These are phyloP conservation scores for Melampsora larici-populina DNA, from an alignment of 1,284 basidiomycete genomes.

Conservation along the genomic window DNA sequence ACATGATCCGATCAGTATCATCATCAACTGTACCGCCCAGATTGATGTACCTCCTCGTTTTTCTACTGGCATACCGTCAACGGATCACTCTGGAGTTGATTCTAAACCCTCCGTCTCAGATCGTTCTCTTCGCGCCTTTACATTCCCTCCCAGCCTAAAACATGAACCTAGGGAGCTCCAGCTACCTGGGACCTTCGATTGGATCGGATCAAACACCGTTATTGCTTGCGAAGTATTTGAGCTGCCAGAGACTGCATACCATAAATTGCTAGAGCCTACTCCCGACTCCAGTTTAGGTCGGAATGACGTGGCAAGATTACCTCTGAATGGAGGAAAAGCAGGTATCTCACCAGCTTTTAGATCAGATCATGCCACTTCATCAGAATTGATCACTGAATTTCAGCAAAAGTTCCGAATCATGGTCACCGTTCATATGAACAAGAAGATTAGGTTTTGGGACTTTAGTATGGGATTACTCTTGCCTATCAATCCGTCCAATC, in stretches of 20 bases:
- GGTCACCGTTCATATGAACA: conserved; percentile 28
- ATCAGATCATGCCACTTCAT: conserved; percentile 14
- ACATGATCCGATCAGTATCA: conserved; percentile 69
- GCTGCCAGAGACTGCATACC: conserved; percentile 24
- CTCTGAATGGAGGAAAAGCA: conserved; percentile 29
- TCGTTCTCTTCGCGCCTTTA: conserved; percentile 23
- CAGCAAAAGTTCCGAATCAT: conserved; percentile 21
- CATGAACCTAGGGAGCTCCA: conserved; percentile 21
- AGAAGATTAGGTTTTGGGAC: conserved; percentile 41
- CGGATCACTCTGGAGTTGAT: neutral
- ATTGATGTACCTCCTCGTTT: neutral
- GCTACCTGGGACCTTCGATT: conserved; percentile 35
- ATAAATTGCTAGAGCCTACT: conserved; percentile 11
- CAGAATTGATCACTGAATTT: conserved; percentile 21
- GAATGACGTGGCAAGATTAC: neutral
- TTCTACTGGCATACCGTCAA: neutral
- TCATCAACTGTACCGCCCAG: conserved; percentile 53
- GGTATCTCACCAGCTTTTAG: conserved; percentile 11
- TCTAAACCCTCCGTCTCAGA: neutral
- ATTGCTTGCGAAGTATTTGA: conserved; percentile 28
- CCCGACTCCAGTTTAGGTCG: neutral
- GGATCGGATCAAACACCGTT: conserved; percentile 40
- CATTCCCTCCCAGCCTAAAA: conserved; percentile 17
- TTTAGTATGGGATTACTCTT: conserved; percentile 23
- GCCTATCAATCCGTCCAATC: neutral